Evolutionary conservation across 2,329 filamentous ascomycete species (phyloP).

Genomic region (Coleophoma eucalyptorum): DNA sequence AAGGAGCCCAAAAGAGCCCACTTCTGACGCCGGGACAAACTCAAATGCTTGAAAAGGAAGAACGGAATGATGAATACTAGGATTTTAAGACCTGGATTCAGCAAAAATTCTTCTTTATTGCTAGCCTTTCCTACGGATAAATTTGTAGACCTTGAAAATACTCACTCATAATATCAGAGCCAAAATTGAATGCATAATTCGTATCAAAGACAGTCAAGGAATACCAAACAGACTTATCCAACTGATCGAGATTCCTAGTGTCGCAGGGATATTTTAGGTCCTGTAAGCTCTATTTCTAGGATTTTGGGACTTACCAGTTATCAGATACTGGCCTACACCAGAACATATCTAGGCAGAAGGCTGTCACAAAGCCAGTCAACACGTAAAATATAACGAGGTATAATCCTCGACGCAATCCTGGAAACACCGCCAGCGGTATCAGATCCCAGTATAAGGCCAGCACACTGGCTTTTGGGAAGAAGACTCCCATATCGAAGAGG

Average conservation of each 20-base stretch:
- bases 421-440: background rate
- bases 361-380: background rate
- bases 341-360: background rate
- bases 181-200: background rate
- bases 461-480: background rate
- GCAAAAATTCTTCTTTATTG: background rate
- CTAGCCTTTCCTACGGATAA: background rate
- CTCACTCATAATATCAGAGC: background rate
- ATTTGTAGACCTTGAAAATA: background rate
- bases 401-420: background rate
- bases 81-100: background rate
- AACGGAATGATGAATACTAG: background rate
- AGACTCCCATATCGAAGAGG: slow-evolving; percentile 1
- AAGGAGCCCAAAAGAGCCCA: background rate
- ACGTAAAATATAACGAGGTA: background rate
- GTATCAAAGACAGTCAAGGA: background rate
- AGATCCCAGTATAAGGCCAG: background rate
- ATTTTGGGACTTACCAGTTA: background rate
- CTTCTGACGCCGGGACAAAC: background rate
- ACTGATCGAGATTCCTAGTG: background rate
- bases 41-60: background rate
- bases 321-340: background rate
- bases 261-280: background rate
- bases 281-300: no score
- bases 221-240: background rate